These are phyloP conservation scores for Candida orba DNA, from an alignment of 805 yeast genomes.

Conservation along the genomic window DNA sequence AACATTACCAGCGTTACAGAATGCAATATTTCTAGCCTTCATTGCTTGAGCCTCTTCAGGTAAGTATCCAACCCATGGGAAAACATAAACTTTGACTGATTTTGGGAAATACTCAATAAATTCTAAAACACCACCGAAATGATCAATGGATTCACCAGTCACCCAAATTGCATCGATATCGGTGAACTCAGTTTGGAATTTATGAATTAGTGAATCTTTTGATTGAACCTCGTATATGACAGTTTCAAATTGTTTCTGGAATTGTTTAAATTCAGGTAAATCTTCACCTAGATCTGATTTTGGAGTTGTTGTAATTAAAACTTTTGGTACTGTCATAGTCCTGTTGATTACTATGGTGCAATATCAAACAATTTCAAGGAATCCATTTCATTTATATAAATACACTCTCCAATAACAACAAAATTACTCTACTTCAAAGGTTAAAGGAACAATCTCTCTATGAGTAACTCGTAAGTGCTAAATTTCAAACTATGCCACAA, in stretches of 20 bases:
- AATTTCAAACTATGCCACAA: too few relatives aligned
- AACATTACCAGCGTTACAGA: constrained; percentile 55
- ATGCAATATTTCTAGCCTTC: constrained; percentile 38
- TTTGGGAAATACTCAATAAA: constrained; percentile 42
- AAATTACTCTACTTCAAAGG: too few relatives aligned
- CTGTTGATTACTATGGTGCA: too few relatives aligned
- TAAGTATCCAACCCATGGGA: constrained; percentile 59
- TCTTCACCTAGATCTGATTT: constrained; percentile 35
- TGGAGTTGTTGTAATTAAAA: constrained; percentile 26
- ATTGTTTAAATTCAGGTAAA: constrained; percentile 38
- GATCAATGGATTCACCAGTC: constrained; percentile 49
- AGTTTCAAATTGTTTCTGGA: constrained; percentile 35
- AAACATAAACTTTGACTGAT: constrained; percentile 39
- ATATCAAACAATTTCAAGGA: too few relatives aligned
- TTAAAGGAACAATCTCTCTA: too few relatives aligned
- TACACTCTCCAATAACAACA: too few relatives aligned
- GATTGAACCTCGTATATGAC: constrained; percentile 34
- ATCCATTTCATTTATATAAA: too few relatives aligned
- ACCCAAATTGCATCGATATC: constrained; percentile 48
- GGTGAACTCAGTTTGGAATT: constrained; percentile 31
- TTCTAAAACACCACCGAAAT: constrained; percentile 34
- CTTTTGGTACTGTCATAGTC: constrained; percentile 19
- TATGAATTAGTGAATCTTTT: constrained; percentile 33
- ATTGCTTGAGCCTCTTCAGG: constrained; percentile 39
- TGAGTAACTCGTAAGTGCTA: too few relatives aligned